Evolutionary conservation across 805 yeast species (phyloP), one percentile per base, ranked within the genome.

Genomic region (Lipomyces kockii): DNA sequence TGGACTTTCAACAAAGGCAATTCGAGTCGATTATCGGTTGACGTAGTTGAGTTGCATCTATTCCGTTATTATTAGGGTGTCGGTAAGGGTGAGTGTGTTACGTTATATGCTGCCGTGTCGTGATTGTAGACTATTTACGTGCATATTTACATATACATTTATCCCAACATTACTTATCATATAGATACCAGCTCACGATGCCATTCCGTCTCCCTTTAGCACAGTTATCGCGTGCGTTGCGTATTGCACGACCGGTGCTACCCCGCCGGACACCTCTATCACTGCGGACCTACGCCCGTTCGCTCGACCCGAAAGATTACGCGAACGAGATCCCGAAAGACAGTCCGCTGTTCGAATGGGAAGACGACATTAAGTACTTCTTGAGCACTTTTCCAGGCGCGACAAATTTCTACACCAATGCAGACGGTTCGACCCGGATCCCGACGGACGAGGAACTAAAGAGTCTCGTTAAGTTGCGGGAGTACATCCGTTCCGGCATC

Each of bases 381-480:
- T 83, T 91, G 73, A 87, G 86, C 74, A 77, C 85, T 29, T 82
- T 90, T 64, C 89, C 92, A 32, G 83, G 87, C 35, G 85, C 89
- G 39, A 84, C 88, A 65, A 84, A 86, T 76, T 82, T 89, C 71
- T 91, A 87, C 78, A 86, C 88, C 76, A 88, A 89, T 77, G 84
- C 89, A 60, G 94, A 91, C 76, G 97, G 96, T 6, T 80, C 91
- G 11, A 85, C 88, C 62, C 83, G 92, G 71, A 84, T 82, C 27
- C 94, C 92, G 60, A 78, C 83, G 35, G 96, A 91, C 74, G 79
- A 80, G 52, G 95, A 91, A 80, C 83, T 90, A 75, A 86, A 89
- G 78, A 85, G 86, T 58, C 85, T 90, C 64, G 92, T 94, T 25
- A 89, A 86, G 72, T 83, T 91, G 74, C 89, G 66, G 49, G 49